A percentile compares a stretch with the other conserved stretches of the same genome.
Evolutionary conservation across 2,329 filamentous ascomycete species (phyloP).

Genomic region (Mycogone perniciosa): DNA sequence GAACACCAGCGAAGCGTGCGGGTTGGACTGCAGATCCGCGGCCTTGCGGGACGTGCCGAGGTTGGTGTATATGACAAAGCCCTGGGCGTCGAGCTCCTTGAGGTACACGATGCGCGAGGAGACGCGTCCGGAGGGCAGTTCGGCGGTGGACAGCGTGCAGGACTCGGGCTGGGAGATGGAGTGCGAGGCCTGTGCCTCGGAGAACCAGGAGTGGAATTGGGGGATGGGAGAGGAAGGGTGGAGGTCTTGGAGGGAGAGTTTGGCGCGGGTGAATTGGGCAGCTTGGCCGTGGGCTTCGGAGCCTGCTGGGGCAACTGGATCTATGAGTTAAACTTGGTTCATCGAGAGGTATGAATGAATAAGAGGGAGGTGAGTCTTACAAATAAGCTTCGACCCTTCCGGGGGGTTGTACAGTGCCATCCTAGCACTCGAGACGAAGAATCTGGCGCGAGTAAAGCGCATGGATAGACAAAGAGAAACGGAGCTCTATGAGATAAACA

Average conservation of each 20-base stretch:
- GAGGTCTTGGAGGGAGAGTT: constrained; percentile 57
- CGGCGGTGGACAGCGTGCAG: constrained; percentile 78
- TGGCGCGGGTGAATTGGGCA: constrained; percentile 63
- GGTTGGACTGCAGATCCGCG: constrained; percentile 64
- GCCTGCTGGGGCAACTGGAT: constrained; percentile 57
- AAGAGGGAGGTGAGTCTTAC: constrained; percentile 28
- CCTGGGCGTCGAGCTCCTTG: constrained; percentile 78
- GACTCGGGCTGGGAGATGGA: constrained; percentile 75
- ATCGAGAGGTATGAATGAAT: background rate
- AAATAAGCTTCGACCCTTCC: constrained; percentile 41
- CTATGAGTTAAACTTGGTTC: background rate
- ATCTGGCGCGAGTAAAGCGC: constrained; percentile 15
- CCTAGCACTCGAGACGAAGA: constrained; percentile 22
- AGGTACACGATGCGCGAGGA: constrained; percentile 85
- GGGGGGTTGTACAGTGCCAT: constrained; percentile 41
- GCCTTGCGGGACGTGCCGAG: constrained; percentile 71
- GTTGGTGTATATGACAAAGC: constrained; percentile 93
- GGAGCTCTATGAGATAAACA: too few relatives aligned
- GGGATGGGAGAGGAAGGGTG: constrained; percentile 57
- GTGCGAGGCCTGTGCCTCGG: constrained; percentile 52
- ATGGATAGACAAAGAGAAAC: constrained; percentile 12
- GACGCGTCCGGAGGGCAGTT: constrained; percentile 75
- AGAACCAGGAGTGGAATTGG: constrained; percentile 91
- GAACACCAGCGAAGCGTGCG: constrained; percentile 77
- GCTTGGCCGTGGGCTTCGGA: constrained; percentile 56